phyloP scores from a whole-genome alignment of 148 eudicot genomes.

The Talinum fruticosum region DNA sequence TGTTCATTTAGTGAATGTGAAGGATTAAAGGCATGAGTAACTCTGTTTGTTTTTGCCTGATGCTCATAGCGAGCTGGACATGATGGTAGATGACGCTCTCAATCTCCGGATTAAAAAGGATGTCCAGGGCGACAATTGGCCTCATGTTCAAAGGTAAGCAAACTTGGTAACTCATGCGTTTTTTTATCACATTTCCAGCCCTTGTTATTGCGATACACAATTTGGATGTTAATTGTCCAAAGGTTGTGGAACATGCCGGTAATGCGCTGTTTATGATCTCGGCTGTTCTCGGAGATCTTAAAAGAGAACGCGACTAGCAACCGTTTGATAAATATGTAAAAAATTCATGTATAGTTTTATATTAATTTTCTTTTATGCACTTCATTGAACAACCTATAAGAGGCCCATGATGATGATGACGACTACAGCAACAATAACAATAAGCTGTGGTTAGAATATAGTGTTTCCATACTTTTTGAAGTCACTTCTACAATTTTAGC shows the following conservation, averaged over 20 bases:
- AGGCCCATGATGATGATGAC: no score
- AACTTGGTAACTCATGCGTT: slow-evolving; percentile 17
- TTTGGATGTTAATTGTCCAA: neutral
- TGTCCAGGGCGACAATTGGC: slow-evolving; percentile 10
- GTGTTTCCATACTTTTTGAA: neutral
- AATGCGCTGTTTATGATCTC: neutral
- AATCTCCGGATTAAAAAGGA: neutral
- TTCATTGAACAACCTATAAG: no score
- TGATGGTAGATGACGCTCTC: neutral
- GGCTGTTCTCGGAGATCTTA: neutral
- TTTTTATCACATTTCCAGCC: neutral
- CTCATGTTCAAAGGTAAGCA: slow-evolving; percentile 24
- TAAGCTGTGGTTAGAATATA: no score
- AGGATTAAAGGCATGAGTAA: slow-evolving; percentile 1
- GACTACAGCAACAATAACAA: no score
- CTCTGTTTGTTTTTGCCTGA: slow-evolving; percentile 4
- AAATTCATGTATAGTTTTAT: neutral
- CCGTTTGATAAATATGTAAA: neutral
- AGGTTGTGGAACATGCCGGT: neutral
- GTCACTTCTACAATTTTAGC: neutral
- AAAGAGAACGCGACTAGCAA: neutral
- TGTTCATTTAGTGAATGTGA: neutral
- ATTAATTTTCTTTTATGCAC: no score
- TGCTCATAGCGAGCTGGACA: slow-evolving; percentile 3
- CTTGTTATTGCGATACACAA: neutral